Percentiles rank a stretch among this genome's conserved stretches.
Evolutionary conservation across 208 protist genomes (phyloP).

Genomic region (Acanthamoeba healyi): DNA sequence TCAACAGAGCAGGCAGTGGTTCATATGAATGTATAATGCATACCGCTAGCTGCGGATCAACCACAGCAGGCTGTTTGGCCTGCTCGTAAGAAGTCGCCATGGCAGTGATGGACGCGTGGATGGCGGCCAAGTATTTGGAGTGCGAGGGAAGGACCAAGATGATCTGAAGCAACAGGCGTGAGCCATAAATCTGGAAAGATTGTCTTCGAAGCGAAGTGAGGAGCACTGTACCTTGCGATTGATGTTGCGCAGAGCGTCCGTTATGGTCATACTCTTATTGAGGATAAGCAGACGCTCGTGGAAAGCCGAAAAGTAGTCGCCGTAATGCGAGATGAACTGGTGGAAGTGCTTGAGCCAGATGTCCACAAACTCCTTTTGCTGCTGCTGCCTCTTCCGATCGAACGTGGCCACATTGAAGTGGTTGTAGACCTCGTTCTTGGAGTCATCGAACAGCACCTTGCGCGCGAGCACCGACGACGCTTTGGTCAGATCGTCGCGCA

Average conservation of each 20-base stretch:
- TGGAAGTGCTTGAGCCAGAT: slow-evolving; percentile 39
- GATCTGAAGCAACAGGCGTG: neutral
- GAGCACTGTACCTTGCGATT: slow-evolving; percentile 34
- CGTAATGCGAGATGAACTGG: slow-evolving; percentile 45
- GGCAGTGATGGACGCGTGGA: neutral
- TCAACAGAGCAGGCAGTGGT: too few relatives aligned
- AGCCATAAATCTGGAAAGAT: neutral
- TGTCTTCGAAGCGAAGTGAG: too few relatives aligned
- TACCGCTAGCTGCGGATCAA: neutral
- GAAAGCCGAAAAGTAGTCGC: slow-evolving; percentile 55
- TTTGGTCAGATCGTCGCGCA: slow-evolving; percentile 16
- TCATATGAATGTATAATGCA: too few relatives aligned
- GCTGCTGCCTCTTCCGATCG: neutral
- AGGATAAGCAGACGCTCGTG: slow-evolving; percentile 46
- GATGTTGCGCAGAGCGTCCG: slow-evolving; percentile 38
- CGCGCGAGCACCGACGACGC: neutral
- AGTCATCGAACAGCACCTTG: slow-evolving; percentile 56
- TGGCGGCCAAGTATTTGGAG: slow-evolving; percentile 15
- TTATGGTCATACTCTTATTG: slow-evolving; percentile 64
- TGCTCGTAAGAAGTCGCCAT: slow-evolving; percentile 39
- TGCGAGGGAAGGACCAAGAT: slow-evolving; percentile 43
- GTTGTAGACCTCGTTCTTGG: slow-evolving; percentile 36
- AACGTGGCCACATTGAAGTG: slow-evolving; percentile 41
- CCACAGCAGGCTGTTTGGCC: neutral
- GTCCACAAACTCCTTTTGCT: slow-evolving; percentile 18